Conservation (phyloP, 2,329 filamentous ascomycete species). For the Monilinia aucupariae region DNA sequence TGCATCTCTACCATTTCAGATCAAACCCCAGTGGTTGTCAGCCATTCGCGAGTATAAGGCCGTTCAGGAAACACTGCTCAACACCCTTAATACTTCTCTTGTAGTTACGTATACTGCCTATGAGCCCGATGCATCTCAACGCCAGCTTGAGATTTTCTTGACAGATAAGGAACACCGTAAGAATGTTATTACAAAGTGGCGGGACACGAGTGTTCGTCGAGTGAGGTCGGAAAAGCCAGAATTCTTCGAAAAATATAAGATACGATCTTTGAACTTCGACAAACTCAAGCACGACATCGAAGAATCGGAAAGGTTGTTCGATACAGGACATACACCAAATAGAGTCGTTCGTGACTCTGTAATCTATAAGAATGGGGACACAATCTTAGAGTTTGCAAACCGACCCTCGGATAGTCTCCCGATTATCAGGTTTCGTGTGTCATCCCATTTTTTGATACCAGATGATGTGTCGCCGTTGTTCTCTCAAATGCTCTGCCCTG, state of each 20-base stretch:
- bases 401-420: slow-evolving; percentile 36
- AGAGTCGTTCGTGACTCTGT: slow-evolving; percentile 40
- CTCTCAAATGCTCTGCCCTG: slow-evolving; percentile 41
- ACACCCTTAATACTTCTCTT: slow-evolving; percentile 40
- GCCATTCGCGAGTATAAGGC: slow-evolving; percentile 43
- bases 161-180: slow-evolving; percentile 40
- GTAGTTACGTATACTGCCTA: slow-evolving; percentile 43
- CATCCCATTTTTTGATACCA: slow-evolving; percentile 42
- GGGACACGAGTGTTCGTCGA: slow-evolving; percentile 41
- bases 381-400: slow-evolving; percentile 49
- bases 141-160: slow-evolving; percentile 42
- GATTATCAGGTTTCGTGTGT: slow-evolving; percentile 46
- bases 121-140: slow-evolving; percentile 41
- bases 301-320: slow-evolving; percentile 40
- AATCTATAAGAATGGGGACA: slow-evolving; percentile 44
- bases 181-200: slow-evolving; percentile 43
- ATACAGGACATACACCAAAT: slow-evolving; percentile 40
- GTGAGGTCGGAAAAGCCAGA: slow-evolving; percentile 42
- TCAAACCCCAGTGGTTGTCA: slow-evolving; percentile 35
- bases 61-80: slow-evolving; percentile 40
- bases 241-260: slow-evolving; percentile 43
- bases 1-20: slow-evolving; percentile 23
- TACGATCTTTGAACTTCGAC: slow-evolving; percentile 46
- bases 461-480: slow-evolving; percentile 50
- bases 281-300: slow-evolving; percentile 40